Evolutionary conservation across 2,329 filamentous ascomycete genomes (phyloP).

Genomic region (Simplicillium aogashimaense): DNA sequence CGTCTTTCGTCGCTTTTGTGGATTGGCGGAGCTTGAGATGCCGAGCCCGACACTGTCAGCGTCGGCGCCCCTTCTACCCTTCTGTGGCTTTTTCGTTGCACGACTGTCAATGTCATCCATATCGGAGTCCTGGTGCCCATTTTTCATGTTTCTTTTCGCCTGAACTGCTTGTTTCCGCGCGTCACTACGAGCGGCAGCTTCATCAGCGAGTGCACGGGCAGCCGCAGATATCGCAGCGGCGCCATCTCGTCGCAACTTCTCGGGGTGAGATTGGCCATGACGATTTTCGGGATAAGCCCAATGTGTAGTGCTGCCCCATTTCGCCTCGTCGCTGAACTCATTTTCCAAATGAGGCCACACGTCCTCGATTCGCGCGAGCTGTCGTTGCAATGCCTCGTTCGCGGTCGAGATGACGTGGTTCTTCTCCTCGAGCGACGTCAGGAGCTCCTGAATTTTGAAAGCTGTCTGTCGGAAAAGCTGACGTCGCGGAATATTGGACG

Average conservation of each 20-base stretch:
- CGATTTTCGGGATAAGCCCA: slow-evolving; percentile 94
- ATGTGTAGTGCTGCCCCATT: slow-evolving; percentile 82
- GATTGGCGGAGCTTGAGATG: slow-evolving; percentile 44
- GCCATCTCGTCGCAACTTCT: slow-evolving; percentile 69
- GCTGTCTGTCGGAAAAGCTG: slow-evolving; percentile 72
- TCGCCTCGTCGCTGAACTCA: slow-evolving; percentile 91
- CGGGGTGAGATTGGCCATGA: slow-evolving; percentile 53
- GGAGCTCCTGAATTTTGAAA: slow-evolving; percentile 70
- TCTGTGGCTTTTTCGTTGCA: slow-evolving; percentile 46
- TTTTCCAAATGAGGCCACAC: slow-evolving; percentile 77
- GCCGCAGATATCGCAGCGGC: slow-evolving; percentile 69
- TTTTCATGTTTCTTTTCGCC: slow-evolving; percentile 63
- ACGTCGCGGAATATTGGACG: slow-evolving; percentile 54
- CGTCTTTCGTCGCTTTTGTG: slow-evolving; percentile 70
- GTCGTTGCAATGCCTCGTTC: slow-evolving; percentile 78
- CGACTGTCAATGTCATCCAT: slow-evolving; percentile 63
- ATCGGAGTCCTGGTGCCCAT: slow-evolving; percentile 65
- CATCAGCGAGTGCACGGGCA: slow-evolving; percentile 67
- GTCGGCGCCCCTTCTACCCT: slow-evolving; percentile 54
- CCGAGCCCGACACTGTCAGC: slow-evolving; percentile 50
- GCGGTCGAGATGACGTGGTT: slow-evolving; percentile 93
- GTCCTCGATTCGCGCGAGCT: slow-evolving; percentile 74
- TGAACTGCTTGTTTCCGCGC: slow-evolving; percentile 72
- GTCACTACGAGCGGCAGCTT: slow-evolving; percentile 76
- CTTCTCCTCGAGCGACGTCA: slow-evolving; percentile 91